phyloP scores from a whole-genome alignment of 225 moss, liverwort and hornwort species.

The Anthoceros angustus region DNA sequence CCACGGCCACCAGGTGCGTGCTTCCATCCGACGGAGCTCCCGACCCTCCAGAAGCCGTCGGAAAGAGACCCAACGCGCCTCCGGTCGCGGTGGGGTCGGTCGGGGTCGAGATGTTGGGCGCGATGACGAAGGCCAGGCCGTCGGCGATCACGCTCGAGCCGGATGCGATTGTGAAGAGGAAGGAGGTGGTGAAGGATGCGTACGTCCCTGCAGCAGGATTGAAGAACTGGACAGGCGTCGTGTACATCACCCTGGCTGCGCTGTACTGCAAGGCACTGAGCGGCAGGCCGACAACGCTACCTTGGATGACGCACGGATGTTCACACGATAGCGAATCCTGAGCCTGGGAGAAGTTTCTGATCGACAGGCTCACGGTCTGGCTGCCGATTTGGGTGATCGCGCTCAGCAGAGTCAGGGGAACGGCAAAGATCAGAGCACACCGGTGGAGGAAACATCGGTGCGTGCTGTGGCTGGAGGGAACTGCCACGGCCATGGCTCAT shows the following conservation, averaged over 20 bases:
- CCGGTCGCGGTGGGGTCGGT: not conserved
- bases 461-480: too few species aligned
- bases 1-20: not conserved
- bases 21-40: not conserved
- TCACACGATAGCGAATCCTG: too few species aligned
- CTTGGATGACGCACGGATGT: too few species aligned
- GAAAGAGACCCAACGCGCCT: not conserved
- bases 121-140: slow-evolving; percentile 2
- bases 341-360: too few species aligned
- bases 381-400: too few species aligned
- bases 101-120: not conserved
- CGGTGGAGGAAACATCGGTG: too few species aligned
- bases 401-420: too few species aligned
- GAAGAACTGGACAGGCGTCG: not conserved
- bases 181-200: slow-evolving; percentile 3
- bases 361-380: too few species aligned
- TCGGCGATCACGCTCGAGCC: not conserved
- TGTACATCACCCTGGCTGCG: not conserved
- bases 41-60: not conserved
- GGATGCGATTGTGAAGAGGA: not conserved
- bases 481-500: too few species aligned
- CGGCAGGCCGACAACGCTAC: too few species aligned
- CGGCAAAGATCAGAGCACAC: too few species aligned
- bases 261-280: too few species aligned
- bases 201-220: not conserved